These are phyloP conservation scores for Psilocybe tampanensis DNA, from an alignment of 768 basidiomycete species.

Conservation along the genomic window DNA sequence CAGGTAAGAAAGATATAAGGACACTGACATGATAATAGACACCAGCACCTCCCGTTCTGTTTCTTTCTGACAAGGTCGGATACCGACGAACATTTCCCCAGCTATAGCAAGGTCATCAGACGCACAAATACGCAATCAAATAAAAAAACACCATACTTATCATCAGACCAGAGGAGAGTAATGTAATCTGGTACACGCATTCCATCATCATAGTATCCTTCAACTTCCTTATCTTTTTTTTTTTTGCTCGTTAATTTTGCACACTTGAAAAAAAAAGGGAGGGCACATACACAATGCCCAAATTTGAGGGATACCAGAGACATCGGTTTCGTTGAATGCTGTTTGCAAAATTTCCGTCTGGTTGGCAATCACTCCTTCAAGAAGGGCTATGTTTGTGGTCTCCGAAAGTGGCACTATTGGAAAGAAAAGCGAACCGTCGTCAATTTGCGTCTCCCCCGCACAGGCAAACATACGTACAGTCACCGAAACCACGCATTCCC, in stretches of 20 bases:
- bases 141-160: slow-evolving; percentile 48
- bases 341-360: slow-evolving; percentile 62
- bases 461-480: slow-evolving; percentile 35
- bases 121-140: neutral
- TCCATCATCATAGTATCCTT: slow-evolving; percentile 66
- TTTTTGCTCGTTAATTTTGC: neutral
- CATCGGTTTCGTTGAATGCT: slow-evolving; percentile 48
- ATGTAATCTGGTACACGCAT: slow-evolving; percentile 65
- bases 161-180: slow-evolving; percentile 72
- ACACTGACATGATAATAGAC: slow-evolving; percentile 65
- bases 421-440: neutral
- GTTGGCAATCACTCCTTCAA: slow-evolving; percentile 58
- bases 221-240: slow-evolving; percentile 55
- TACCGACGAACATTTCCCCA: slow-evolving; percentile 74
- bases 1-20: neutral
- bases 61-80: slow-evolving; percentile 53
- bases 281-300: slow-evolving; percentile 58
- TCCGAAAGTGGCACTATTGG: slow-evolving; percentile 52
- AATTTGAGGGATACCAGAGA: slow-evolving; percentile 60
- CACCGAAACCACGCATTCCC: slow-evolving; percentile 70
- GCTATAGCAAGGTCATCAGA: slow-evolving; percentile 27
- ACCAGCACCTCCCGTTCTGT: slow-evolving; percentile 68
- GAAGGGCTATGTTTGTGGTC: slow-evolving; percentile 48
- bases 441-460: neutral
- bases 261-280: neutral